Conservation (phyloP, 352 stramenopile genomes). For the Paralagenidium karlingii region DNA sequence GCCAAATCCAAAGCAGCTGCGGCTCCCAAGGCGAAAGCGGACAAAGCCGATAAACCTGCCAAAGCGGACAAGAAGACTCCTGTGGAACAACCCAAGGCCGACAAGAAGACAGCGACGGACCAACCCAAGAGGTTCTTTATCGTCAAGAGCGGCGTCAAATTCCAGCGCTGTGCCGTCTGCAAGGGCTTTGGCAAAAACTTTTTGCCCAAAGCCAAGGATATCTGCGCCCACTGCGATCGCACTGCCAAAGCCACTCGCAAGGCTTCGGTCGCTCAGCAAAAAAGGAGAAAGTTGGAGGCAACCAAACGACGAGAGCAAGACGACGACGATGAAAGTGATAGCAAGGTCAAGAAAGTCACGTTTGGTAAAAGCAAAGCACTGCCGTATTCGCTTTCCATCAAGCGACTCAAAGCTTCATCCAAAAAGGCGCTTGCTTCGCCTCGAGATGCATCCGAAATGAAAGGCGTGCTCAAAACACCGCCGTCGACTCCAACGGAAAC, state of each 20-base stretch:
- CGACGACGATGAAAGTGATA: slow-evolving; percentile 15
- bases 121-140: slow-evolving; percentile 6
- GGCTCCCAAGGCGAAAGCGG: background rate
- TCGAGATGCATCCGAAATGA: too few relatives aligned
- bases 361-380: slow-evolving; percentile 81
- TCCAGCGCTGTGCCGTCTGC: slow-evolving; percentile 53
- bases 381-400: slow-evolving; percentile 64
- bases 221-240: slow-evolving; percentile 67
- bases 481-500: slow-evolving; percentile 6
- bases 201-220: slow-evolving; percentile 38
- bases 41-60: background rate
- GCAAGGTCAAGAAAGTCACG: slow-evolving; percentile 57
- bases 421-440: slow-evolving; percentile 17
- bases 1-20: too few relatives aligned
- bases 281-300: slow-evolving; percentile 45
- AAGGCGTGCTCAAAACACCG: slow-evolving; percentile 59
- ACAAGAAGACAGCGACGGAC: slow-evolving; percentile 3
- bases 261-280: slow-evolving; percentile 22
- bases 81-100: background rate
- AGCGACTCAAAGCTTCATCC: slow-evolving; percentile 66
- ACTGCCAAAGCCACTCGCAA: slow-evolving; percentile 48
- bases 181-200: slow-evolving; percentile 65
- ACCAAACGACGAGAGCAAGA: slow-evolving; percentile 15
- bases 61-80: slow-evolving; percentile 5
- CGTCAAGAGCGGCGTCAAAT: slow-evolving; percentile 54